A percentile compares a stretch with the other conserved stretches of the same genome.
Evolutionary conservation across 805 yeast genomes (phyloP).

Genomic region (Clavispora fructus): DNA sequence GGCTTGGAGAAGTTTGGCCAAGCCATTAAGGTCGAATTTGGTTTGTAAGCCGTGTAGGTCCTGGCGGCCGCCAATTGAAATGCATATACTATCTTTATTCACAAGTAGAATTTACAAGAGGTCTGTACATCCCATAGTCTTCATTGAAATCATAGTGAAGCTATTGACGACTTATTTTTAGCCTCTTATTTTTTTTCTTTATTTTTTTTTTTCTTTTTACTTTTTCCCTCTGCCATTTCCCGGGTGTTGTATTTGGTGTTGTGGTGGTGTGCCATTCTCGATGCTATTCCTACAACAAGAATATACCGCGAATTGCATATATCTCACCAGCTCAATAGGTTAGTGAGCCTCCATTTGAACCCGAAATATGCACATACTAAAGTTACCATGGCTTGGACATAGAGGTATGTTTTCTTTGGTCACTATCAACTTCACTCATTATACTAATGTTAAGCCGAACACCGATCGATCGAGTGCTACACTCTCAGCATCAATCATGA

Average conservation of each 20-base stretch:
- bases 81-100: not conserved
- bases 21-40: slow-evolving; percentile 55
- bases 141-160: no score
- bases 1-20: slow-evolving; percentile 68
- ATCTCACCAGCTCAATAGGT: not conserved
- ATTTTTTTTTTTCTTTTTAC: not conserved
- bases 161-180: not conserved
- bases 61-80: not conserved
- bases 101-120: no score
- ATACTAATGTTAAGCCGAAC: slow-evolving; percentile 53
- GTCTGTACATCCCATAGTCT: no score
- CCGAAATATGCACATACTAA: slow-evolving; percentile 30
- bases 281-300: not conserved
- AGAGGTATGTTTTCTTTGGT: slow-evolving; percentile 26
- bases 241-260: not conserved
- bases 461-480: slow-evolving; percentile 76
- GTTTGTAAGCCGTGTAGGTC: slow-evolving; percentile 16
- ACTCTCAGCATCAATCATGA: slow-evolving; percentile 77
- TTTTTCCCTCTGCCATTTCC: no score
- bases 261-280: not conserved
- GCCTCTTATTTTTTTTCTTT: not conserved
- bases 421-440: not conserved
- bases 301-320: not conserved
- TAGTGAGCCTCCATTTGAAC: not conserved
- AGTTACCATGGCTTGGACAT: slow-evolving; percentile 43